phyloP scores from a whole-genome alignment of 2,329 filamentous ascomycete genomes.

The Cyclaneusma minus region DNA sequence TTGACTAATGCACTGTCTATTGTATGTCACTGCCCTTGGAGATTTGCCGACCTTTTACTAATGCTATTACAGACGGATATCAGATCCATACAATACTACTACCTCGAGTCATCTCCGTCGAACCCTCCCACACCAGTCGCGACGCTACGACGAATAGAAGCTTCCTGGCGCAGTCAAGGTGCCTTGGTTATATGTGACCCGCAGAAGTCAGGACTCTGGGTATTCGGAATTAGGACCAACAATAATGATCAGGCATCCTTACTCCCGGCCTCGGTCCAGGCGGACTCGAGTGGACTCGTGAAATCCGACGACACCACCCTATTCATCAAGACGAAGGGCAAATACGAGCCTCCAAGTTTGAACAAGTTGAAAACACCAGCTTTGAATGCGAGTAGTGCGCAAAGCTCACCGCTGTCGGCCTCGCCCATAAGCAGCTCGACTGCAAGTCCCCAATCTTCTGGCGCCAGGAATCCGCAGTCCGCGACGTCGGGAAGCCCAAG shows the following conservation, averaged over 20 bases:
- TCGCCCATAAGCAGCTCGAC: too few relatives aligned
- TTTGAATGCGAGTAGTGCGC: constrained; percentile 12
- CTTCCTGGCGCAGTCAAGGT: constrained; percentile 14
- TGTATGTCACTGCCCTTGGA: constrained; percentile 9
- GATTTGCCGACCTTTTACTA: background rate
- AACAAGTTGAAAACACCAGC: constrained; percentile 11
- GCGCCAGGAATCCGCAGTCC: too few relatives aligned
- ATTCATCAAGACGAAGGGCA: constrained; percentile 11
- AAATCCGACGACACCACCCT: constrained; percentile 11
- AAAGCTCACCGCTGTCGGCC: constrained; percentile 9
- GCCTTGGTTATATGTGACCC: constrained; percentile 14
- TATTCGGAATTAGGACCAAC: constrained; percentile 10
- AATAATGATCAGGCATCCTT: constrained; percentile 1
- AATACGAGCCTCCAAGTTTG: constrained; percentile 16
- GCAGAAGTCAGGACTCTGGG: constrained; percentile 15
- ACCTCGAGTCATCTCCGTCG: constrained; percentile 11
- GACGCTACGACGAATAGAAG: constrained; percentile 13
- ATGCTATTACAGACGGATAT: constrained; percentile 14
- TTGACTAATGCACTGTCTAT: constrained; percentile 19
- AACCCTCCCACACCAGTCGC: constrained; percentile 3
- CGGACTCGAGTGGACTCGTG: constrained; percentile 2
- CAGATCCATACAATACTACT: constrained; percentile 18
- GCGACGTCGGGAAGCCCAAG: too few relatives aligned
- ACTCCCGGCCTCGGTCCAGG: background rate
- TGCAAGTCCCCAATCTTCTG: too few relatives aligned